These are phyloP conservation scores for Isatis tinctoria DNA, from an alignment of 345 rosid genomes.

Conservation along the genomic window DNA sequence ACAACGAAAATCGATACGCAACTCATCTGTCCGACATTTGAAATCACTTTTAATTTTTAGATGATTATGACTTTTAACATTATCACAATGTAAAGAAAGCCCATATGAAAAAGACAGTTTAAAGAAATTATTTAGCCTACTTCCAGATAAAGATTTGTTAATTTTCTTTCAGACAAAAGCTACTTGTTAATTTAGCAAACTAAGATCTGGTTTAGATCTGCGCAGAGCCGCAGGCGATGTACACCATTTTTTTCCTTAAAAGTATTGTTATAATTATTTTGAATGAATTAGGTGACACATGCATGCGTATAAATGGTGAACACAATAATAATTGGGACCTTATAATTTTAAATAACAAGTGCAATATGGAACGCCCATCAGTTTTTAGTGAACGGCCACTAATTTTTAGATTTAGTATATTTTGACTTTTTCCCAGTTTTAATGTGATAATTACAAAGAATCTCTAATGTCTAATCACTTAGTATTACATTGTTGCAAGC, in stretches of 20 bases:
- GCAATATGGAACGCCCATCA: conserved; percentile 1
- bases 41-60: not conserved
- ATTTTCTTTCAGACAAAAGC: not conserved
- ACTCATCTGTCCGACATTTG: conserved; percentile 17
- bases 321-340: not conserved
- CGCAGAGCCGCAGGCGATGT: not conserved
- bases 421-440: not conserved
- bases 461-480: not conserved
- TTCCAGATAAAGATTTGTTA: not conserved
- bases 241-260: not conserved
- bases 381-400: not conserved
- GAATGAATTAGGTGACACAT: conserved; percentile 19
- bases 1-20: not conserved
- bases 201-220: not conserved
- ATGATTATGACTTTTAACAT: not conserved
- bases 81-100: not conserved
- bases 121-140: conserved; percentile 1
- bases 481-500: not conserved
- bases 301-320: conserved; percentile 6
- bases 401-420: not conserved
- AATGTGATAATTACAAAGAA: not conserved
- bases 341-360: not conserved
- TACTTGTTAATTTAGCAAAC: not conserved
- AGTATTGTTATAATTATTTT: not conserved
- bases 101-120: not conserved